Evolutionary conservation across 257 asterid species (phyloP).

Genomic region (Rhazya stricta): DNA sequence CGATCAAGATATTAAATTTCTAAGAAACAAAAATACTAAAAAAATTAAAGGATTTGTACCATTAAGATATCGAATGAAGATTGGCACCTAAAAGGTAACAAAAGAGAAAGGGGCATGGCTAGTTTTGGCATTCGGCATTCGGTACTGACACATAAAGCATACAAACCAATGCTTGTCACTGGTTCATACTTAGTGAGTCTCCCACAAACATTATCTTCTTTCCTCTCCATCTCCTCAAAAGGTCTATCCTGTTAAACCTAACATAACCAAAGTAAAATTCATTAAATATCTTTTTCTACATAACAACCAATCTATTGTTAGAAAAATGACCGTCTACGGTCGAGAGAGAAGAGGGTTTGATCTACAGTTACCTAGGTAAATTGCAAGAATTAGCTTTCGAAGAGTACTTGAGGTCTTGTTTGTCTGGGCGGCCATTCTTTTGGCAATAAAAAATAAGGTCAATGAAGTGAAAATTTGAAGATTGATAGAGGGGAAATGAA

Average conservation of each 20-base stretch:
- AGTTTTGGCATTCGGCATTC: conserved; percentile 23
- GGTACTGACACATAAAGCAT: conserved; percentile 45
- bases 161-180: conserved; percentile 50
- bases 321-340: no score
- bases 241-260: conserved; percentile 40
- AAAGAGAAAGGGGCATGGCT: conserved; percentile 29
- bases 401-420: conserved; percentile 35
- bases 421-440: conserved; percentile 54
- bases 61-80: no score
- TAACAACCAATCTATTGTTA: no score
- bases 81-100: conserved; percentile 38
- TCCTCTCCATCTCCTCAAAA: conserved; percentile 46
- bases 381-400: conserved; percentile 54
- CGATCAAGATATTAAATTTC: background rate
- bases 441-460: conserved; percentile 47
- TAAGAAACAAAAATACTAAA: no score
- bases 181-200: conserved; percentile 50
- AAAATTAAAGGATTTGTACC: no score
- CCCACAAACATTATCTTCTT: conserved; percentile 64
- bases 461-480: conserved; percentile 41
- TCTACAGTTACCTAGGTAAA: conserved; percentile 33
- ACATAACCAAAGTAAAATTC: no score
- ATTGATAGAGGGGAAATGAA: conserved; percentile 37
- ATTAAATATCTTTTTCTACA: no score
- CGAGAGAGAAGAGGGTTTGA: no score